Evolutionary conservation across 495 filamentous ascomycete species (phyloP), one percentile per base, ranked within the genome.

Genomic region (Cenococcum geophilum): DNA sequence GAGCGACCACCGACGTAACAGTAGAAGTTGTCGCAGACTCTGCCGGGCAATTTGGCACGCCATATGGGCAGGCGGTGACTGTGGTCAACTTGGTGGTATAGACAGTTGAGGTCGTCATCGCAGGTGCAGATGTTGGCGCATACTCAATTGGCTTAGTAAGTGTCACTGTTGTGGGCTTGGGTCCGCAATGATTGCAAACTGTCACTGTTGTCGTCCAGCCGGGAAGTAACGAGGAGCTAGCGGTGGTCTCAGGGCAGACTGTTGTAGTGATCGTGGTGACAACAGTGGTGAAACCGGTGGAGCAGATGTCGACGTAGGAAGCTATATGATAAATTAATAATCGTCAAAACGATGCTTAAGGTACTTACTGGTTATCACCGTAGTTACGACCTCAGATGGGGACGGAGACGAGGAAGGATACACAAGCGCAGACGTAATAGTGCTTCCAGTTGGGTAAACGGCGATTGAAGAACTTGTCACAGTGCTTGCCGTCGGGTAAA

Each of bases 231-330:
- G 27, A 52, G 16, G 21, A 54, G 16, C 10, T 61, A 10, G 58
- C 22, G 12, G 52, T 62, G 2, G 54, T 34, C n/a, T 50, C 56
- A 34, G 22, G 23, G 53, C 57, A 65, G 10, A 62, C 47, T 1
- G 58, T 61, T 22, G 55, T 54, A 4, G 59, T 61, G 8, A 62
- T 61, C 9, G 63, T 66, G 20, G 59, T 55, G 5, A 48, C 42
- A 18, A 61, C 18, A 23, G 58, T 66, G 0, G 55, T 62, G 25
- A 58, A 43, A 0, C 63, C 63, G 11, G 63, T 61, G 35, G 59
- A 27, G 63, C 63, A 66, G 23, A 66, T 59, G 22, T 66, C 63
- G 9, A 66, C 58, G 27, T 66, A 66, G 9, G 52, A 52, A 16
- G 57, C 49, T 52, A n/a, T 36, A 27, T 5, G 21, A 11, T 45